Base-by-base conservation (phyloP, 73 alveolate genomes). In the Urostyla sp. region DNA sequence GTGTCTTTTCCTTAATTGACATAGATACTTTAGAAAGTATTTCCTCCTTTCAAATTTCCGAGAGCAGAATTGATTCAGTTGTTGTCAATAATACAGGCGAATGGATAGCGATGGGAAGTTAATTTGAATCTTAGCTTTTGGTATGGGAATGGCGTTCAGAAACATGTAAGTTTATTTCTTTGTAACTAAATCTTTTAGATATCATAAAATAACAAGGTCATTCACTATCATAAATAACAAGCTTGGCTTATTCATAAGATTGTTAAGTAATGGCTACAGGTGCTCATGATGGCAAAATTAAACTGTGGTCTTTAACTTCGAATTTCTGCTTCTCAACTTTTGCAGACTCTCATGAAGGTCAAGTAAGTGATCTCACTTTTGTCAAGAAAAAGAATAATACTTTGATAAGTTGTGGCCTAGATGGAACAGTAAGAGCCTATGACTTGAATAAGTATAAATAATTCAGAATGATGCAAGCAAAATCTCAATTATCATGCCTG, bases 71-170 rank as follows among this genome's bases (percentile, higher is more conserved):
- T 32, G 85, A 95, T 60, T 76, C 95, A 23, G 21, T 94, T 44
- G 86, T 97, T 24, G 84, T 96, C 46, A 96, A 92, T 67, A 55
- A 90, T n/a, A 60, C 92, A n/a, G 98, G 98, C 0, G 95, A 94
- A 55, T 96, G 98, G 98, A 94, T 96, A 0, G 98, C 98, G 10
- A 80, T 96, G 56, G 94, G 95, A 46, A 81, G 95, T 53, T 80
- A 84, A 49, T 82, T 80, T 80, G 53, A 59, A 50, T 96, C 96
- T 26, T 92, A 96, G 82, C 83, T 96, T 36, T 91, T 96, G 57
- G 98, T 96, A n/a, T 96, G 98, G 98, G 98, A 96, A 82, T 96
- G 98, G 98, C 94, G 95, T 85, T 90, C 98, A 35, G 96, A 96
- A 78, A 76, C 97, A 24, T 96, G 51, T 40, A 40, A 40, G 51